Evolutionary conservation across 352 stramenopile species (phyloP).

Genomic region (Pythium phragmiticola): DNA sequence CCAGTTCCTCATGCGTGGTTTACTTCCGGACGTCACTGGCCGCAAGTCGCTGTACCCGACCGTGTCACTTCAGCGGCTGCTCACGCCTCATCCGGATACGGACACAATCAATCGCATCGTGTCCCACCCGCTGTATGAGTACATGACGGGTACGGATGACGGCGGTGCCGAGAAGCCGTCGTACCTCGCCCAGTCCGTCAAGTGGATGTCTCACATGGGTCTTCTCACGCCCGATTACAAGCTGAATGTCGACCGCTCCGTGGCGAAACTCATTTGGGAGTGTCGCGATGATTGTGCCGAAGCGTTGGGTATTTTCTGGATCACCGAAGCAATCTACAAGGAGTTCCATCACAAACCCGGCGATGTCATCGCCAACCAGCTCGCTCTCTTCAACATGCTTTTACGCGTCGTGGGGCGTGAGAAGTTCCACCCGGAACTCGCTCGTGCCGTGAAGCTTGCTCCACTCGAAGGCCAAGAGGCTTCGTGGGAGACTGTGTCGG

Average conservation of each 20-base stretch:
- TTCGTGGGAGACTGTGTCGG: conserved; percentile 66
- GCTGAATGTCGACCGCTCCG: conserved; percentile 66
- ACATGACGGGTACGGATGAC: conserved; percentile 45
- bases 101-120: conserved; percentile 90
- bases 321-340: conserved; percentile 70
- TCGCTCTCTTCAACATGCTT: conserved; percentile 86
- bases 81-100: conserved; percentile 90
- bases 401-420: conserved; percentile 80
- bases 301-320: conserved; percentile 79
- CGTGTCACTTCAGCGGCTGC: conserved; percentile 89
- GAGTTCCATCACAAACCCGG: conserved; percentile 87
- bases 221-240: conserved; percentile 71
- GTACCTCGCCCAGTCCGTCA: conserved; percentile 88
- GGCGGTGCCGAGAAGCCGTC: conserved; percentile 33
- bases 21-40: conserved; percentile 93
- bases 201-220: conserved; percentile 91
- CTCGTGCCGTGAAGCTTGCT: conserved; percentile 54
- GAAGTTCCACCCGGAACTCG: conserved; percentile 72
- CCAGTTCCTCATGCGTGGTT: conserved; percentile 95
- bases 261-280: conserved; percentile 83
- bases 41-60: conserved; percentile 92
- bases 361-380: conserved; percentile 78
- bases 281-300: conserved; percentile 80
- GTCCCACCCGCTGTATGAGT: conserved; percentile 75
- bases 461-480: conserved; percentile 73